Evolutionary conservation across 306 rosid species (phyloP).

Genomic region (Citrullus amarus): DNA sequence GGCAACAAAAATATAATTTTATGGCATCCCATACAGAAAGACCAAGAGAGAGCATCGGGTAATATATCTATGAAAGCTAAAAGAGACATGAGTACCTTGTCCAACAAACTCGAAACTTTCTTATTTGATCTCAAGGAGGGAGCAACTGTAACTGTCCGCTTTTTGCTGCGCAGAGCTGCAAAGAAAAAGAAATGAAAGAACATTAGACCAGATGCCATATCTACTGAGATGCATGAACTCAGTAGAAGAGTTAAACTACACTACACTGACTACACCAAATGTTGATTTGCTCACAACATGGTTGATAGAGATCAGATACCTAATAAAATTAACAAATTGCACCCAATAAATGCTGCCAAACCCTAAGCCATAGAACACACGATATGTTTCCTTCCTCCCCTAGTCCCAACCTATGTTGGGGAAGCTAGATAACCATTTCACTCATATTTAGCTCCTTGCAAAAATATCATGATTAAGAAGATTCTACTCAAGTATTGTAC

Average conservation of each 20-base stretch:
- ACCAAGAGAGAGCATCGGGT: not conserved
- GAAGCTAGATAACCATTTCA: not conserved
- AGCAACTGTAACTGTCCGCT: conserved; percentile 57
- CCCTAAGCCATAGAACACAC: not conserved
- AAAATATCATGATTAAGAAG: not conserved
- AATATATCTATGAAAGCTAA: not conserved
- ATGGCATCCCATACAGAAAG: not conserved
- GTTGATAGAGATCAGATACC: not conserved
- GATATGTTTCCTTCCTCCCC: not conserved
- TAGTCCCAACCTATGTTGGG: not conserved
- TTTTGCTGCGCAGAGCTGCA: conserved; percentile 49
- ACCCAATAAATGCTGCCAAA: not conserved
- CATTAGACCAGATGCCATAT: not conserved
- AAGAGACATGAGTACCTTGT: conserved; percentile 43
- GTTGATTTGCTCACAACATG: not conserved
- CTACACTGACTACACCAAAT: too few species aligned
- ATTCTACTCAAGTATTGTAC: conserved; percentile 22
- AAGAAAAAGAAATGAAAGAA: conserved; percentile 4
- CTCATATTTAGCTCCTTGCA: not conserved
- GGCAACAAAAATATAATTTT: not conserved
- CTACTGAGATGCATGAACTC: not conserved
- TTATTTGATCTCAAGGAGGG: conserved; percentile 83
- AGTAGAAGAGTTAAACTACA: not conserved
- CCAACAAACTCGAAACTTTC: conserved; percentile 82
- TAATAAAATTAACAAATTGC: not conserved